Conservation (phyloP, 179 eudicot genomes). For the Spergularia azorica region DNA sequence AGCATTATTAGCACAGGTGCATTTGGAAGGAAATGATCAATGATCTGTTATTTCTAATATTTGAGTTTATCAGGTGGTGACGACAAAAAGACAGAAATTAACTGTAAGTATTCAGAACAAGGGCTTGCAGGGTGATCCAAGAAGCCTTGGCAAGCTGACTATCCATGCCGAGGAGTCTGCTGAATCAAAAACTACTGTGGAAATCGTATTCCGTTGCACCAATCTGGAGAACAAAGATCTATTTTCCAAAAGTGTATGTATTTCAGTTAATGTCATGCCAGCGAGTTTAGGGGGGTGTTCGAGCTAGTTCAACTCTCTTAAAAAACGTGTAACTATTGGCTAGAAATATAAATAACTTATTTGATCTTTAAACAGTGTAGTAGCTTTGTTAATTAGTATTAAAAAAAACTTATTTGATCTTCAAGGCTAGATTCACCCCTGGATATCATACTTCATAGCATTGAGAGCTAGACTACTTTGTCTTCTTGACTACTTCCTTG, state of each 20-base stretch:
- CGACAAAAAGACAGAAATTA: not conserved
- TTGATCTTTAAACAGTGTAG: too few species aligned
- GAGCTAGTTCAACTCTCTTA: too few species aligned
- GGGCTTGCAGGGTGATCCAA: too few species aligned
- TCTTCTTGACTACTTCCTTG: too few species aligned
- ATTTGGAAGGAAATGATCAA: not conserved
- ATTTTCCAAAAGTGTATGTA: conserved; percentile 76
- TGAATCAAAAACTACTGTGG: conserved; percentile 62
- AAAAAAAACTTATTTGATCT: too few species aligned
- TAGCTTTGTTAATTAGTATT: too few species aligned
- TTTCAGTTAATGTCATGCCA: not conserved
- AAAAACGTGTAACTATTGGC: too few species aligned
- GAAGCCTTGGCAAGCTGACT: not conserved
- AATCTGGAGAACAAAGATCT: conserved; percentile 72
- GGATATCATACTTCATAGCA: too few species aligned
- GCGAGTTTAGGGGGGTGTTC: too few species aligned
- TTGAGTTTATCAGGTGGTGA: conserved; percentile 1
- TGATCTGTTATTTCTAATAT: not conserved
- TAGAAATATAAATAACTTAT: too few species aligned
- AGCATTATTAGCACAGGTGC: not conserved
- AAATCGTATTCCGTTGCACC: conserved; percentile 59
- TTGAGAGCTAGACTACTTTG: too few species aligned
- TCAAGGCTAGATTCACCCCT: too few species aligned
- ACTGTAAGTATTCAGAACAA: not conserved
- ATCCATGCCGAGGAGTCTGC: conserved; percentile 81